phyloP scores from a whole-genome alignment of 208 protist species.

The Plasmodiophora brassicae region DNA sequence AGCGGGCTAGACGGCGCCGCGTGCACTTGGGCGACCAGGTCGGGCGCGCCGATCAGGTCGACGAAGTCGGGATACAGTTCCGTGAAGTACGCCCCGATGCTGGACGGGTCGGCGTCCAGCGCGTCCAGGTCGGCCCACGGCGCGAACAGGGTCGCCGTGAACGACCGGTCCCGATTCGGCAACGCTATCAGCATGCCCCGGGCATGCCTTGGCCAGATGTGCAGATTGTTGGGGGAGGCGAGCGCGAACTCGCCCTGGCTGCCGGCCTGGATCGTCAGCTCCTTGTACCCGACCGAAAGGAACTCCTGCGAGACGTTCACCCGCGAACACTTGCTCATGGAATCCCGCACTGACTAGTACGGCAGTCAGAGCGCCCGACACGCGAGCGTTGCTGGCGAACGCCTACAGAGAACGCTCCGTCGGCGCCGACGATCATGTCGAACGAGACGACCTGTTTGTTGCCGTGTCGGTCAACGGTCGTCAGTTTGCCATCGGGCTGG shows the following conservation, averaged over 20 bases:
- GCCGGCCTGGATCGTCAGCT: background rate
- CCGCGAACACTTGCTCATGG: background rate
- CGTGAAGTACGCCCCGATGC: background rate
- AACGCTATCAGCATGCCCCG: slow-evolving; percentile 4
- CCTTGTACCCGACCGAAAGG: background rate
- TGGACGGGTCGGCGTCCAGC: background rate
- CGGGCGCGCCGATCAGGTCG: background rate
- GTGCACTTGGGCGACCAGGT: background rate
- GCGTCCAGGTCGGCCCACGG: background rate
- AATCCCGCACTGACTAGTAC: slow-evolving; percentile 19
- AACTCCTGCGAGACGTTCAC: background rate
- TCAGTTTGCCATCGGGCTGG: background rate
- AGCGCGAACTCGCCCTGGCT: slow-evolving; percentile 4
- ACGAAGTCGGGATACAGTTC: slow-evolving; percentile 9
- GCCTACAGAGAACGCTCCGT: slow-evolving; percentile 9
- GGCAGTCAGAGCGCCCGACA: background rate
- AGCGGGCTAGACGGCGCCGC: slow-evolving; percentile 1
- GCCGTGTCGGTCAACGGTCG: background rate
- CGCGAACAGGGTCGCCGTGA: background rate
- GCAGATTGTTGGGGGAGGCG: background rate
- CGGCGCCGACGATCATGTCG: slow-evolving; percentile 22
- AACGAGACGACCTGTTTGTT: background rate
- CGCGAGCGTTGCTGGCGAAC: background rate
- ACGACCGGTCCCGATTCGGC: background rate
- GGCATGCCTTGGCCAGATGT: slow-evolving; percentile 20